These are phyloP conservation scores for Fusarium keratoplasticum DNA, from an alignment of 2,329 filamentous ascomycete genomes.

Conservation along the genomic window DNA sequence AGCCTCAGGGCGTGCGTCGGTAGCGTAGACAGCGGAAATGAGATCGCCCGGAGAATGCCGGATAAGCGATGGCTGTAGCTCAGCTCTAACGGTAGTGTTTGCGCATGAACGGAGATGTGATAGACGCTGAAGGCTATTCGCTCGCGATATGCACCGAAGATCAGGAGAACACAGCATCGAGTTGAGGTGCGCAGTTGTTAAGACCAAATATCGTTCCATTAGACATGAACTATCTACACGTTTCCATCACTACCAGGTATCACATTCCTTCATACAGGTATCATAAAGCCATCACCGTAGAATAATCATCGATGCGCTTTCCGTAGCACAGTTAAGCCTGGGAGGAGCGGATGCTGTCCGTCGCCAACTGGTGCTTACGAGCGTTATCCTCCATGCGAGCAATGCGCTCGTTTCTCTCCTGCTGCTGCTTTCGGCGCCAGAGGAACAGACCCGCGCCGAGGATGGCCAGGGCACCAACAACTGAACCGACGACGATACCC, in stretches of 20 bases:
- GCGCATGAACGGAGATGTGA: not conserved
- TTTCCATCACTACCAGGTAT: not conserved
- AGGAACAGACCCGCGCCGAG: slow-evolving; percentile 71
- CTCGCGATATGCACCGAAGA: not conserved
- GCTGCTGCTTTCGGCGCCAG: slow-evolving; percentile 46
- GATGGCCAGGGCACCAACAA: slow-evolving; percentile 72
- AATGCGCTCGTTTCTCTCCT: slow-evolving; percentile 23
- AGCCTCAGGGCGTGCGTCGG: not conserved
- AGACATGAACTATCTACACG: not conserved
- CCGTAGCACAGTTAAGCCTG: not conserved
- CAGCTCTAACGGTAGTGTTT: not conserved
- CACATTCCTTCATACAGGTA: not conserved
- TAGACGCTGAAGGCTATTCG: not conserved
- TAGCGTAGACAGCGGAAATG: not conserved
- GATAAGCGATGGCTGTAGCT: not conserved
- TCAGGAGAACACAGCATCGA: not conserved
- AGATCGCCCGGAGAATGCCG: not conserved
- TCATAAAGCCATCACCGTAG: not conserved
- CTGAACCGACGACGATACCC: slow-evolving; percentile 77
- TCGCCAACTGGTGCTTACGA: slow-evolving; percentile 29
- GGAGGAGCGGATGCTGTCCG: slow-evolving; percentile 3
- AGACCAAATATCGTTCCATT: not conserved
- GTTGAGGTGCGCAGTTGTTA: not conserved
- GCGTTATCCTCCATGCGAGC: slow-evolving; percentile 32
- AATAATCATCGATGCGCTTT: not conserved